Percentiles rank a stretch among this genome's conserved stretches.
These are phyloP conservation scores for Lentinula sp. DNA, from an alignment of 768 basidiomycete genomes.

Conservation along the genomic window DNA sequence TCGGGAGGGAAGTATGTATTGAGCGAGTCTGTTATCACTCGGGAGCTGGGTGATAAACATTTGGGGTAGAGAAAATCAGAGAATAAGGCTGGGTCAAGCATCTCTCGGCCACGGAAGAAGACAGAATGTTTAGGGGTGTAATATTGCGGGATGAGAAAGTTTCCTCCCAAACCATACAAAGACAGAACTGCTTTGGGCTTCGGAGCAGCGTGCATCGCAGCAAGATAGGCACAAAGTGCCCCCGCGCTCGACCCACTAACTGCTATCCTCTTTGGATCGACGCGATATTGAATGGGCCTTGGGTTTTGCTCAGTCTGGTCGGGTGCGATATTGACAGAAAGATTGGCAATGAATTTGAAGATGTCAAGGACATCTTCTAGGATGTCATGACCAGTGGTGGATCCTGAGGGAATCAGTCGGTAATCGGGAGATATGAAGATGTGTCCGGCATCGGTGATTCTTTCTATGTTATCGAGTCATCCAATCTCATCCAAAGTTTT, in stretches of 20 bases:
- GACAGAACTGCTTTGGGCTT: conserved; percentile 50
- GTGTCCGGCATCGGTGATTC: conserved; percentile 39
- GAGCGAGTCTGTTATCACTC: not conserved
- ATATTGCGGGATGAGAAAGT: conserved; percentile 29
- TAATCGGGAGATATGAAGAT: conserved; percentile 63
- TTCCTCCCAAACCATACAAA: conserved; percentile 61
- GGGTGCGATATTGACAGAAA: conserved; percentile 17
- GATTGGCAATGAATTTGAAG: conserved; percentile 36
- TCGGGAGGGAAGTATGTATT: conserved; percentile 5
- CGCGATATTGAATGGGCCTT: conserved; percentile 16
- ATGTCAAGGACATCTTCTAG: conserved; percentile 52
- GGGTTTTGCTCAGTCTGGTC: not conserved
- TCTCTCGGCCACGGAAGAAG: conserved; percentile 4
- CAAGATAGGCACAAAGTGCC: conserved; percentile 58
- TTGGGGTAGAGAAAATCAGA: conserved; percentile 2
- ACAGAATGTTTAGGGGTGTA: not conserved
- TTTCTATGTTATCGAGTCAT: conserved; percentile 25
- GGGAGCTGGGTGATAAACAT: not conserved
- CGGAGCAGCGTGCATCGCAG: conserved; percentile 46
- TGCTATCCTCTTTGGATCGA: conserved; percentile 40
- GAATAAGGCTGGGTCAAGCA: not conserved
- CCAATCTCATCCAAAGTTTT: not conserved
- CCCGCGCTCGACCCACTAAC: conserved; percentile 59
- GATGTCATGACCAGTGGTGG: conserved; percentile 49
- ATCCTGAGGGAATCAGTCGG: conserved; percentile 43